These are phyloP conservation scores for Pythium plurisporium DNA, from an alignment of 352 stramenopile genomes.

Conservation along the genomic window DNA sequence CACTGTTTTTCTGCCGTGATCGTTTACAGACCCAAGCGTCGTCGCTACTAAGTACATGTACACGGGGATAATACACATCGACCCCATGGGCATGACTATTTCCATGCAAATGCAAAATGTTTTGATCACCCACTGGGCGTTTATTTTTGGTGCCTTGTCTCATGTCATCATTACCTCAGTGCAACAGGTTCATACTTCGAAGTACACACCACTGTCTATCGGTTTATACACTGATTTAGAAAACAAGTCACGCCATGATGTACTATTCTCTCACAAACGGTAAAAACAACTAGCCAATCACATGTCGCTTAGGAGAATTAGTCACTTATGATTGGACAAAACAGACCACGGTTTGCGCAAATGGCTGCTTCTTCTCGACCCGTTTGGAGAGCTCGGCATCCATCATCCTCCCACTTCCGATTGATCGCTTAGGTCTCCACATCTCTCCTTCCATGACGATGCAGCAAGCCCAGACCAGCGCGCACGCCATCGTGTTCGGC, in stretches of 20 bases:
- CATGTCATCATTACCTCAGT: background rate
- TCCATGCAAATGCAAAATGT: background rate
- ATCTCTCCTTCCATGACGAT: conserved; percentile 13
- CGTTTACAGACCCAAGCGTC: conserved; percentile 67
- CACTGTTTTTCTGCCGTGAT: background rate
- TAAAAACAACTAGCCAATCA: background rate
- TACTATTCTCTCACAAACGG: background rate
- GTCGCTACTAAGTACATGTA: conserved; percentile 40
- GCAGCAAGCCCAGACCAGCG: conserved; percentile 41
- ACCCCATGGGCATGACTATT: background rate
- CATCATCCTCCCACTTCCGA: background rate
- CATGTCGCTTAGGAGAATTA: background rate
- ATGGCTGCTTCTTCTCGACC: background rate
- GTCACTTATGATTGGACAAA: conserved; percentile 5
- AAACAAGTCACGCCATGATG: background rate
- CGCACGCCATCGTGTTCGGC: conserved; percentile 57
- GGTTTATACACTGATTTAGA: background rate
- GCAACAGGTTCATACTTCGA: background rate
- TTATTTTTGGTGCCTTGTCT: no score
- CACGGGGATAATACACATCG: background rate
- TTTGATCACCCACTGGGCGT: background rate
- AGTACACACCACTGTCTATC: background rate
- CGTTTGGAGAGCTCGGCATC: background rate
- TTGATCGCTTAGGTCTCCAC: background rate
- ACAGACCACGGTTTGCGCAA: conserved; percentile 19